Evolutionary conservation across 1,284 basidiomycete species (phyloP), one percentile per base, ranked within the genome.

Genomic region (Coriolopsis trogii): DNA sequence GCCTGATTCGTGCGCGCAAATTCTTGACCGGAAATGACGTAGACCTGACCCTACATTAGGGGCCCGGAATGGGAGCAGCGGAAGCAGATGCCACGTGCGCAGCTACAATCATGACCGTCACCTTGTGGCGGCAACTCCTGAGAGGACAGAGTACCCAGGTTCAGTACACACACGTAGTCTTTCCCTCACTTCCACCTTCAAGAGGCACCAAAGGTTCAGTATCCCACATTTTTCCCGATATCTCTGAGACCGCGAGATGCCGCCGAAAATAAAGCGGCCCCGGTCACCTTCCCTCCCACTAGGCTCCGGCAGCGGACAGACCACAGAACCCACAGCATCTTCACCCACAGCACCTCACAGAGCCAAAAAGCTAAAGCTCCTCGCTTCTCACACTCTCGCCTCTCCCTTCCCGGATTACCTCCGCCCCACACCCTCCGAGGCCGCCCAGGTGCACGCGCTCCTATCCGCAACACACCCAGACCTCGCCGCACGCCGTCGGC

Each of bases 321-420:
- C 33, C 8, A 34, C 33, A 13, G 33, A n/a, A 34, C 3, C 33
- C 9, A 18, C 33, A 34, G 23, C 37, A 16, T 25, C 31, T 31
- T 23, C 24, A 15, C 28, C 7, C 30, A 23, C 49, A 18, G 45
- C 43, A n/a, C 28, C 42, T 26, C 63, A 68, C 30, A 60, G 68
- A 46, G 63, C 73, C 6, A 83, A 82, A 67, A 83, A 83, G 58
- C 69, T 81, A 28, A 82, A 80, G 59, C 61, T 80, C 0, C 73
- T 79, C 33, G 70, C 72, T 4, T 68, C 76, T 13, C 78, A 77
- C 56, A 61, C 68, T 7, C 36, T 67, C 15, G 61, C 66, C 44
- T 81, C 82, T 3, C 85, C 84, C 1, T 88, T 82, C 61, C 78
- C 81, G 1, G 69, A 74, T 39, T 84, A 76, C 56, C 42, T 48